Evolutionary conservation across 768 basidiomycete species (phyloP), one percentile per base, ranked within the genome.

Genomic region (Boletus rufocinnamomeus): DNA sequence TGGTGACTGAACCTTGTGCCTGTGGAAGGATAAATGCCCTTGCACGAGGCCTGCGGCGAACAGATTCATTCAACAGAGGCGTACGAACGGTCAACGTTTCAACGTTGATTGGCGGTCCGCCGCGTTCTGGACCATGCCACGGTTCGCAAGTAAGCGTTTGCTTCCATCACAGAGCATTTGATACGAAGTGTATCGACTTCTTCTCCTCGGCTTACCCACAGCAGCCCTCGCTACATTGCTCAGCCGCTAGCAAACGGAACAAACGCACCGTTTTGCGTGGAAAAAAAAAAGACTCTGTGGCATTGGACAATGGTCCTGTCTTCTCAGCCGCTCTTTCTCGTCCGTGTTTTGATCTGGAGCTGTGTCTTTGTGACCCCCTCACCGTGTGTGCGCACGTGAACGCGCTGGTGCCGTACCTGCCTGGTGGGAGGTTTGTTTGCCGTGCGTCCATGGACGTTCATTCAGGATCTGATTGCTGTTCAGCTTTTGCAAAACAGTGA

Each of bases 141-240:
- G 44, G 30, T 47, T 56, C 45, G 56, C 48, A 27, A 43, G 16
- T 45, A 32, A 44, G 34, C 2, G 23, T 17, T 28, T 38, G 40
- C 46, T 58, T 66, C 64, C 45, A 37, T 60, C 51, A 61, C 61
- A 35, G 51, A 4, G 10, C 54, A 48, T 50, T 30, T 25, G 44
- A 28, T 27, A 14, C 4, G 27, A 35, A 45, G 34, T 3, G 40
- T 23, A 37, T 32, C 50, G 17, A n/a, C 44, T 54, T 44, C 44
- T 54, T 44, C 52, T 66, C 61, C 63, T 66, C 58, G 59, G 61
- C 11, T 48, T 60, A 51, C 58, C 47, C 63, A 56, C 63, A 56
- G 62, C 32, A 47, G 14, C 32, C 25, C 10, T 28, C 25, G 17
- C 35, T 37, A 35, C 1, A 30, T 27, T 23, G 34, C 3, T 13